Percentiles rank a stretch among this genome's conserved stretches.
phyloP scores from a whole-genome alignment of 371 early-diverging fungal genomes.

The Umbelopsis sp. region DNA sequence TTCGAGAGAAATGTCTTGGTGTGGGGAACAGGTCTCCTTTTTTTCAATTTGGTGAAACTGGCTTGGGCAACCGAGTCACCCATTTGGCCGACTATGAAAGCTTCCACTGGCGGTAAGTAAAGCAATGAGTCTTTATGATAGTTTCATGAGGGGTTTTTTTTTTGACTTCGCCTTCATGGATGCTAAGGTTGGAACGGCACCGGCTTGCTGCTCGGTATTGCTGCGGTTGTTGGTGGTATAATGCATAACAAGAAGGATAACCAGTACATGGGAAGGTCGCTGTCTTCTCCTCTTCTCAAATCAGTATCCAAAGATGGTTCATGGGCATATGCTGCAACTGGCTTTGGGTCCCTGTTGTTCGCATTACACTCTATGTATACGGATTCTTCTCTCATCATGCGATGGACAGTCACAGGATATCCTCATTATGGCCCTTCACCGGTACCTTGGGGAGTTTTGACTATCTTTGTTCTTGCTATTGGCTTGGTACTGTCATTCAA shows the following conservation, averaged over 20 bases:
- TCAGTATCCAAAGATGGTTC: constrained; percentile 22
- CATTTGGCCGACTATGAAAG: constrained; percentile 67
- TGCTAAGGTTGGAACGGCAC: constrained; percentile 42
- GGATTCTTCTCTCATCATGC: constrained; percentile 58
- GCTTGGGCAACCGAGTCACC: constrained; percentile 64
- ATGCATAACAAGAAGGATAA: background rate
- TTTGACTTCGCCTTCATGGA: background rate
- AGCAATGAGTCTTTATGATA: background rate
- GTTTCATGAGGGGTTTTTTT: background rate
- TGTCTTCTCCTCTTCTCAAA: background rate
- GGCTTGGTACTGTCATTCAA: constrained; percentile 50
- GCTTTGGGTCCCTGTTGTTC: constrained; percentile 60
- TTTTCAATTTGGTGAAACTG: constrained; percentile 58
- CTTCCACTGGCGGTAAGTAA: constrained; percentile 50
- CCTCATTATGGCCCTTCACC: constrained; percentile 63
- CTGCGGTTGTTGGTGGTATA: constrained; percentile 30
- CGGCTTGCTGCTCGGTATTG: constrained; percentile 48
- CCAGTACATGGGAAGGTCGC: background rate
- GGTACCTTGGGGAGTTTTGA: constrained; percentile 59
- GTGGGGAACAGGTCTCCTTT: constrained; percentile 56
- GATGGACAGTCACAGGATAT: constrained; percentile 67
- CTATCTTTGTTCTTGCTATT: constrained; percentile 47
- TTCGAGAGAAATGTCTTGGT: constrained; percentile 52
- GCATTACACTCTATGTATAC: constrained; percentile 62
- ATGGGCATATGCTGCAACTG: constrained; percentile 48